phyloP scores from a whole-genome alignment of 164 flowering plant species.

The Dillenia suffruticosa region DNA sequence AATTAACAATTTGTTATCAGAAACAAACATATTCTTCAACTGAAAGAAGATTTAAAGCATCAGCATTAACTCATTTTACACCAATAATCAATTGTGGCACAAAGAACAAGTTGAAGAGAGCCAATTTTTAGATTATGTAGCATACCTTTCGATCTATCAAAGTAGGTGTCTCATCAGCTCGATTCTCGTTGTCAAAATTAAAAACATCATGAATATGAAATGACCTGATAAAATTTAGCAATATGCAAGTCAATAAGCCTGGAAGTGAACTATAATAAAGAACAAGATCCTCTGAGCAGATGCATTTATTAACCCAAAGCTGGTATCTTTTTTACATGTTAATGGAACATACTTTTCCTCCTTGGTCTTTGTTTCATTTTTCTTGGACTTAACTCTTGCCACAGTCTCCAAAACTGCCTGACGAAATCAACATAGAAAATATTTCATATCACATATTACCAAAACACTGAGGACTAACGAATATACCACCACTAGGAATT shows the following conservation, averaged over 20 bases:
- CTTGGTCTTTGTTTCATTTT: constrained; percentile 87
- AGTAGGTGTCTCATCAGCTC: constrained; percentile 82
- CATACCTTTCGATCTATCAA: constrained; percentile 80
- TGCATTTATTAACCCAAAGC: too few species aligned
- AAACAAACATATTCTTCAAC: neutral
- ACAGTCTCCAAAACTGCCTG: constrained; percentile 97
- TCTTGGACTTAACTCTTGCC: constrained; percentile 88
- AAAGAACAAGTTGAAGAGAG: neutral
- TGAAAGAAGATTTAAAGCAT: neutral
- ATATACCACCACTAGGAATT: too few species aligned
- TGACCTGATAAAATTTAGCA: constrained; percentile 35
- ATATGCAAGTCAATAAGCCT: too few species aligned
- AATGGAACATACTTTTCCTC: constrained; percentile 68
- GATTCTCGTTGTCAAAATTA: constrained; percentile 76
- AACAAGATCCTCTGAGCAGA: neutral
- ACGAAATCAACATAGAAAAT: constrained; percentile 3
- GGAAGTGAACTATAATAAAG: neutral
- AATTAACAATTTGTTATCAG: constrained; percentile 1
- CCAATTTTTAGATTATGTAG: neutral
- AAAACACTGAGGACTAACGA: too few species aligned
- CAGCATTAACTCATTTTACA: neutral
- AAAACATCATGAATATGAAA: constrained; percentile 79
- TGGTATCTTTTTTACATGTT: neutral
- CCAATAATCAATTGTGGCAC: neutral
- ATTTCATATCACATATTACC: too few species aligned